phyloP scores from a whole-genome alignment of 495 filamentous ascomycete genomes.

The Wilcoxina mikolae region DNA sequence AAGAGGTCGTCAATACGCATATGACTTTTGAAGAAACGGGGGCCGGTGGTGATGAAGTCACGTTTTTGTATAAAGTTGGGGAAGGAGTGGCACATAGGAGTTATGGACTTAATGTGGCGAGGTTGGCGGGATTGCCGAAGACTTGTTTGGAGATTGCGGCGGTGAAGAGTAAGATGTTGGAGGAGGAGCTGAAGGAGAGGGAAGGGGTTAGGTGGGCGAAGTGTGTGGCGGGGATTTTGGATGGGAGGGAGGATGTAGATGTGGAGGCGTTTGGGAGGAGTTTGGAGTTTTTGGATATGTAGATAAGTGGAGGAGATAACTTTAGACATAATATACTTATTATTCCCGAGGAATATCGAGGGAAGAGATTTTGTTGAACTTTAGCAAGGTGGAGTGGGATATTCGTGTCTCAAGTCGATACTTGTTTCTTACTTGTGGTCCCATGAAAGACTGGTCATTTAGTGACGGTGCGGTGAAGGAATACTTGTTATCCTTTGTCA shows the following conservation, averaged over 20 bases:
- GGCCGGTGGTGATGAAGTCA: slow-evolving; percentile 39
- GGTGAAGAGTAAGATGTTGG: slow-evolving; percentile 63
- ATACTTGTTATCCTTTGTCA: too few relatives aligned
- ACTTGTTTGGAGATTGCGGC: slow-evolving; percentile 62
- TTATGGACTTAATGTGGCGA: slow-evolving; percentile 88
- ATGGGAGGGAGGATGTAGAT: slow-evolving; percentile 26
- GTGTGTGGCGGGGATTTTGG: slow-evolving; percentile 8
- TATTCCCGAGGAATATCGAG: too few relatives aligned
- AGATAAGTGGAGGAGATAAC: too few relatives aligned
- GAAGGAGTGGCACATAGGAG: slow-evolving; percentile 84
- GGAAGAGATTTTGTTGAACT: too few relatives aligned
- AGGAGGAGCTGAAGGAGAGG: slow-evolving; percentile 52
- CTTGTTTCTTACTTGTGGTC: too few relatives aligned
- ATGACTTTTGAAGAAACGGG: slow-evolving; percentile 34
- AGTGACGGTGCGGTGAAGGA: too few relatives aligned
- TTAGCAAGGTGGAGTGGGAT: too few relatives aligned
- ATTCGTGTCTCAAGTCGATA: too few relatives aligned
- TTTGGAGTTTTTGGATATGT: slow-evolving; percentile 1
- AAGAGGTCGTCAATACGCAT: slow-evolving; percentile 32
- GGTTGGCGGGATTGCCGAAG: slow-evolving; percentile 66
- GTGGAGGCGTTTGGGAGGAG: slow-evolving; percentile 35
- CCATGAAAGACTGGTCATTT: too few relatives aligned
- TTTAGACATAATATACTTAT: too few relatives aligned
- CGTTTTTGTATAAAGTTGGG: slow-evolving; percentile 68
- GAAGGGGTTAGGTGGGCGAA: slow-evolving; percentile 31